Base-by-base conservation (phyloP, 345 rosid genomes). In the Eucalyptus fibrosa region DNA sequence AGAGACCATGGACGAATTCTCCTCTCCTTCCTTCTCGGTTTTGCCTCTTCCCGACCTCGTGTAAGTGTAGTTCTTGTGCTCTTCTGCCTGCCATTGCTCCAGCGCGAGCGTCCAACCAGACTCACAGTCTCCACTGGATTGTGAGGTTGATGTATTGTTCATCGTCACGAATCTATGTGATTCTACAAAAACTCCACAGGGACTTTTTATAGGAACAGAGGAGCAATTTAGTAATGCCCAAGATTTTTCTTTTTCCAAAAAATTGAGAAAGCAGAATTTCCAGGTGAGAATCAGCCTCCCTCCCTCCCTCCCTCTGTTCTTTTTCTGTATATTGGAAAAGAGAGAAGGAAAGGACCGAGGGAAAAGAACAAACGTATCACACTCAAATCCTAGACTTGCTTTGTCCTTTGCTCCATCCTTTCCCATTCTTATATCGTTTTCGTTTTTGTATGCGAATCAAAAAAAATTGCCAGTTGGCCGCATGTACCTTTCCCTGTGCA, bases 91-190 rank as follows among this genome's bases (percentile, higher is more conserved):
- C 90, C 17, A 94, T 87, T 96, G 94, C 89, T 96, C 94, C 32
- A 97, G 93, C 93, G 96, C 96, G 86, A 87, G 50, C 55, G 99
- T 97, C 99, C 99, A 97, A 53, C 99, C 96, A 87, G 99, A 97
- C 88, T 97, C 97, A 85, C 98, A 96, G 9, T 92, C 97, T 69
- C 96, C 93, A 32, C 94, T 92, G 55, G 94, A 92, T 49, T 92
- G 94, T 81, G 97, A 93, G 90, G 93, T 93, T 62, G 98, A 90
- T 60, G 92, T 50, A 90, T 95, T 50, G 90, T 95, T 91, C 97
- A 95, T 95, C 86, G 13, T 86, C 88, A 5, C 88, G n/a, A 55
- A 55, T 92, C 42, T 89, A 62, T 15, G 18, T 34, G 53, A 24
- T 32, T 65, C 17, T 30, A 17, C 53, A 51, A 53, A 21, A 21